Evolutionary conservation across 768 basidiomycete genomes (phyloP), one percentile per base, ranked within the genome.

Genomic region (Asterophora lycoperdoides): DNA sequence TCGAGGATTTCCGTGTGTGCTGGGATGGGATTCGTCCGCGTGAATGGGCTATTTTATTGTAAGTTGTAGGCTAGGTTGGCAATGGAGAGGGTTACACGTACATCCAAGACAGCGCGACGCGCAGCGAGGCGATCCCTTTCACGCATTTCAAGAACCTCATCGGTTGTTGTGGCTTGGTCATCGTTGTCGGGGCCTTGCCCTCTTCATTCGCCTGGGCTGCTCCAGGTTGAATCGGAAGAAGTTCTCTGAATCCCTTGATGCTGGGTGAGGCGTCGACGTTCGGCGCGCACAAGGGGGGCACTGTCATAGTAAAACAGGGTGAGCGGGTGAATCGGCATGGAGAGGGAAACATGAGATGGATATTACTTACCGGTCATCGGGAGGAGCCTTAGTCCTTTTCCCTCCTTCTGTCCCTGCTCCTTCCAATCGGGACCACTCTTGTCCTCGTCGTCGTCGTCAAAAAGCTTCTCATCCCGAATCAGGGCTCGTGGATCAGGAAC

Each of bases 81-180:
- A 34, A 49, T 28, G 14, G 26, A 7, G n/a, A 42, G n/a, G n/a
- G n/a, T n/a, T n/a, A 32, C 26, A 69, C 76, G 41, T 49, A 86
- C 86, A 77, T 75, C 86, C 86, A 89, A 11, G 82, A 80, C 42
- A 89, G 65, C 28, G 79, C 73, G 11, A 88, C 68, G 17, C 74
- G 69, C 3, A 88, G 67, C 4, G 83, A 71, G 46, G 78, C 74
- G 17, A 80, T 61, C 1, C 85, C 85, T 57, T 78, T 82, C 13
- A 71, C 75, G 54, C 78, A 78, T 60, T 72, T 77, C 54, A 86
- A 55, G 46, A 73, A 77, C 19, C 53, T 56, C 41, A 62, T 5
- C 19, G 36, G 44, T 3, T 26, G n/a, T 8, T 9, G 8, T 14
- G 2, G 5, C 17, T 17, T 44, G 30, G 8, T 35, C 13, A 11